phyloP scores from a whole-genome alignment of 139 green algal species.

The Haematococcus lacustris region DNA sequence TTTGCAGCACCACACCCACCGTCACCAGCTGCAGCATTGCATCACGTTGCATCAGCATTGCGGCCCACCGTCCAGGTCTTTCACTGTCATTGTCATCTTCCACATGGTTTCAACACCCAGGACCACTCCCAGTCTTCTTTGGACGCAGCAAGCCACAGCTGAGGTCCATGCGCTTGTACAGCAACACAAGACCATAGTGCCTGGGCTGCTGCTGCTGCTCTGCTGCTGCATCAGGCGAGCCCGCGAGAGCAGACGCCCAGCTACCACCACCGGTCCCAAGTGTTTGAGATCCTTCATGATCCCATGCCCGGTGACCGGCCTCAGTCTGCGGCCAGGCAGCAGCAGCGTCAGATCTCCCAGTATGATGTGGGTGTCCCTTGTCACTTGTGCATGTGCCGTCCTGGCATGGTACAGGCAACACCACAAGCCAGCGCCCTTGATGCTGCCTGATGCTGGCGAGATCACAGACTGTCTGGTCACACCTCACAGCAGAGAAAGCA shows the following conservation, averaged over 20 bases:
- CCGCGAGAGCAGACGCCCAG: neutral
- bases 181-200: neutral
- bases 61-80: neutral
- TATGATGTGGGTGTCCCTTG: neutral
- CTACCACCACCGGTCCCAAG: neutral
- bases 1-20: neutral
- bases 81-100: neutral
- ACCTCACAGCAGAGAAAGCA: neutral
- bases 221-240: neutral
- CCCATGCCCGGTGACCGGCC: neutral
- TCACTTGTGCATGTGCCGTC: neutral
- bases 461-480: neutral
- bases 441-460: neutral
- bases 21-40: neutral
- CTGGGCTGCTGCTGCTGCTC: neutral
- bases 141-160: neutral
- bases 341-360: neutral
- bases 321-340: neutral
- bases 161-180: neutral
- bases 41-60: neutral
- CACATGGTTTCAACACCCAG: neutral
- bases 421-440: no score
- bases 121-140: neutral
- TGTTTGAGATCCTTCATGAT: neutral
- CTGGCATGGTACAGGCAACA: no score